phyloP scores from a whole-genome alignment of 1,284 basidiomycete genomes.

The Melampsora americana region DNA sequence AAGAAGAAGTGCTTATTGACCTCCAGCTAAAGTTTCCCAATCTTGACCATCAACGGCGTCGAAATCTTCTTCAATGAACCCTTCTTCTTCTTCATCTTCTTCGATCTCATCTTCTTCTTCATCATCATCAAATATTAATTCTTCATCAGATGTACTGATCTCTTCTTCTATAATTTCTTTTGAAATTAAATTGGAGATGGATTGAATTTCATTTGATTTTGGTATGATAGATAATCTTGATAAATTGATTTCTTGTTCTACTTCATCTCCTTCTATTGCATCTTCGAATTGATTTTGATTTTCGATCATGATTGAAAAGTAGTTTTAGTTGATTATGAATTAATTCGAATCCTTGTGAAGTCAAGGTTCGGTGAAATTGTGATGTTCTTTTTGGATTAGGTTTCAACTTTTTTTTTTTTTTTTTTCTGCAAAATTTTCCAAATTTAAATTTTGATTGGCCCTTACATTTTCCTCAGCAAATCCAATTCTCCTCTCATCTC shows the following conservation, averaged over 20 bases:
- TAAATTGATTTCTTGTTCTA: not conserved
- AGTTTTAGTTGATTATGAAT: too few relatives aligned
- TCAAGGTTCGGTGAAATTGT: too few relatives aligned
- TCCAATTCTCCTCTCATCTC: not conserved
- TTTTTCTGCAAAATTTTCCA: too few relatives aligned
- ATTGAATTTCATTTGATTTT: too few relatives aligned
- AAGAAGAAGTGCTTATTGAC: constrained; percentile 54
- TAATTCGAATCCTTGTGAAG: too few relatives aligned
- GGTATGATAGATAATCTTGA: too few relatives aligned
- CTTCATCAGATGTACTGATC: constrained; percentile 1
- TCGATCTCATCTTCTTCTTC: constrained; percentile 59
- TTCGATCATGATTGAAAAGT: not conserved
- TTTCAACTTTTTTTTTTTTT: too few relatives aligned
- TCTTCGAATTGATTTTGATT: constrained; percentile 26
- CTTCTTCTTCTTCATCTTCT: constrained; percentile 58
- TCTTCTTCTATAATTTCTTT: not conserved
- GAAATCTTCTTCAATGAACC: constrained; percentile 43
- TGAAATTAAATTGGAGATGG: too few relatives aligned
- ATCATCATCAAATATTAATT: constrained; percentile 31
- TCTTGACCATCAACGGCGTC: constrained; percentile 66
- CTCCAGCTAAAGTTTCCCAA: constrained; percentile 79
- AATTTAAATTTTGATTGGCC: too few relatives aligned
- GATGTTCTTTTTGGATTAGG: too few relatives aligned
- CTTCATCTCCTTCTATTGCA: constrained; percentile 18
- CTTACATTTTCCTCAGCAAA: too few relatives aligned